A percentile compares a stretch with the other conserved stretches of the same genome.
phyloP scores from a whole-genome alignment of 179 eudicot genomes.

The Beta corolliflora region DNA sequence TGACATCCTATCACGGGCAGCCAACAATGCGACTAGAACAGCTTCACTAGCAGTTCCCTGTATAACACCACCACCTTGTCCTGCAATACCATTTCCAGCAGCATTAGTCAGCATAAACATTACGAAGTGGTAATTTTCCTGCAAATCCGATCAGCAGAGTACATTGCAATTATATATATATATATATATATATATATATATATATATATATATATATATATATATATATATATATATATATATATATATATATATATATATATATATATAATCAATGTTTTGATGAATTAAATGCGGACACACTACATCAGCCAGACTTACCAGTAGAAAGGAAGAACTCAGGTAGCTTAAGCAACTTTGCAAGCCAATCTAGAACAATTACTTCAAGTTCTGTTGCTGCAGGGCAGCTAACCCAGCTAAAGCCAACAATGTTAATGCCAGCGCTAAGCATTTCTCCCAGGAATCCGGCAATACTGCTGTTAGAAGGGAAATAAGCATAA shows the following conservation, averaged over 20 bases:
- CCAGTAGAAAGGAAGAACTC: slow-evolving; percentile 74
- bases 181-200: too few species aligned
- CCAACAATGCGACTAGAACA: slow-evolving; percentile 75
- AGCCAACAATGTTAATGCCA: slow-evolving; percentile 88
- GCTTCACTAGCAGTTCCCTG: slow-evolving; percentile 99
- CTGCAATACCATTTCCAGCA: slow-evolving; percentile 38
- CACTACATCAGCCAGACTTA: slow-evolving; percentile 26
- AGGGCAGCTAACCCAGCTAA: slow-evolving; percentile 95
- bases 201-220: too few species aligned
- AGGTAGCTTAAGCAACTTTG: slow-evolving; percentile 75
- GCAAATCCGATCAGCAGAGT: too few species aligned
- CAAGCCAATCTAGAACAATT: slow-evolving; percentile 96
- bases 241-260: too few species aligned
- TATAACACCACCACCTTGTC: slow-evolving; percentile 92
- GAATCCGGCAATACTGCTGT: slow-evolving; percentile 89
- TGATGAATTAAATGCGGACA: neutral
- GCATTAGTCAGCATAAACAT: neutral
- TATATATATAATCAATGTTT: neutral
- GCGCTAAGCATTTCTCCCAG: slow-evolving; percentile 97
- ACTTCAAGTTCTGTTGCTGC: slow-evolving; percentile 98
- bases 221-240: too few species aligned
- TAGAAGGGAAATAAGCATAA: slow-evolving; percentile 88
- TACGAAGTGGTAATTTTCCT: neutral
- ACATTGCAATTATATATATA: neutral
- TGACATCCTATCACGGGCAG: slow-evolving; percentile 84